Evolutionary conservation across 345 rosid genomes (phyloP), one percentile per base, ranked within the genome.

Genomic region (Durio zibethinus): DNA sequence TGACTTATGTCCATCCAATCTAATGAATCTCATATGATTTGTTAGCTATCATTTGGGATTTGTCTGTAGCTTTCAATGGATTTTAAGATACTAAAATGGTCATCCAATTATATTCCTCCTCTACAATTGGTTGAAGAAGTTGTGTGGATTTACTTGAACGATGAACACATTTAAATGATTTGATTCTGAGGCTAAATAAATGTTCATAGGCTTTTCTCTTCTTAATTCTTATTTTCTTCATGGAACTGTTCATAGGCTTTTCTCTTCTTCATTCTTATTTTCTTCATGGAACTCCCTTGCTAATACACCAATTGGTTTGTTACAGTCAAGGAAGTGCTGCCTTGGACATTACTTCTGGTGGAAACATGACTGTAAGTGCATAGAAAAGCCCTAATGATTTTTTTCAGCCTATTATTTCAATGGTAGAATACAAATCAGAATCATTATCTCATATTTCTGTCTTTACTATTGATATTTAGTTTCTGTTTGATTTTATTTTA

Each of bases 291-390:
- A 48, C 62, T 79, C 48, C 76, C 53, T 52, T 78, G 57, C 61
- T 82, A 25, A 79, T 79, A 0, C 52, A 0, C 29, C 25, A 31
- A 29, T 81, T 72, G 60, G 65, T 64, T 80, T 88, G 72, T 76
- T 85, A 80, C 89, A 95, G 98, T 76, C 86, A 89, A 83, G 97
- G 98, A 88, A 95, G 96, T 80, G 86, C 90, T 0, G 5, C 79
- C 59, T 80, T 95, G 90, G 97, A 95, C 87, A 65, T 89, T 69
- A 79, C 72, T 75, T 83, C 92, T 77, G 97, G 98, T 82, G 98
- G 98, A 59, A 95, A 89, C 82, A 87, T 95, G 84, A 65, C 85
- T 45, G 97, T 95, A 83, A 84, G 93, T 87, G 48, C 53, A 77
- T 62, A 5, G 56, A 29, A 25, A 36, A 77, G 31, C 57, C 47